Conservation (phyloP, 2,329 filamentous ascomycete species). For the Fusarium floridanum region DNA sequence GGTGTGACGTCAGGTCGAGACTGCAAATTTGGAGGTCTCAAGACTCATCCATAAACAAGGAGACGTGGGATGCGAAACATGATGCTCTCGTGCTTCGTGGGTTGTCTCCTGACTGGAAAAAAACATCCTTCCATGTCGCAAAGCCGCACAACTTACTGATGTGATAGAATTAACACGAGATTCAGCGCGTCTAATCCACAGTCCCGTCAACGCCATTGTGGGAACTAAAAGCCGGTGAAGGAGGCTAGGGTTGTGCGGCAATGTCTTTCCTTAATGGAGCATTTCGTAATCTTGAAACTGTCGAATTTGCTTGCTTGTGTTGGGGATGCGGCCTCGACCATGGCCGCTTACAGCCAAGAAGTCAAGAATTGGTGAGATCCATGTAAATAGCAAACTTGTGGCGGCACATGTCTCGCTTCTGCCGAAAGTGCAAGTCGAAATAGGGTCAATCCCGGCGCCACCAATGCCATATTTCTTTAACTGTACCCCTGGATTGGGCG, state of each 20-base stretch:
- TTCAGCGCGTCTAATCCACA: not conserved
- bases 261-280: not conserved
- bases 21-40: not conserved
- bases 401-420: conserved; percentile 5
- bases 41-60: not conserved
- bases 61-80: conserved; percentile 1
- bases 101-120: conserved; percentile 7
- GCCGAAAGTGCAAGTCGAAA: not conserved
- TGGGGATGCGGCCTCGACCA: not conserved
- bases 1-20: conserved; percentile 33
- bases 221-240: conserved; percentile 1
- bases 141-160: not conserved
- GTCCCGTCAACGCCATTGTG: not conserved
- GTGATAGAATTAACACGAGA: not conserved
- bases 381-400: not conserved
- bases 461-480: not conserved
- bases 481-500: conserved; percentile 1
- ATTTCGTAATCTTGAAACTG: not conserved
- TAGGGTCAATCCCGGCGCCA: not conserved
- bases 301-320: conserved; percentile 1
- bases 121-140: not conserved
- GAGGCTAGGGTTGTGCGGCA: not conserved
- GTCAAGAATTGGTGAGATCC: not conserved
- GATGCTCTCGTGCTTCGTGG: conserved; percentile 1
- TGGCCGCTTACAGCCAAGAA: not conserved